phyloP scores from a whole-genome alignment of 225 moss, liverwort and hornwort species.

The Takakia lepidozioides region DNA sequence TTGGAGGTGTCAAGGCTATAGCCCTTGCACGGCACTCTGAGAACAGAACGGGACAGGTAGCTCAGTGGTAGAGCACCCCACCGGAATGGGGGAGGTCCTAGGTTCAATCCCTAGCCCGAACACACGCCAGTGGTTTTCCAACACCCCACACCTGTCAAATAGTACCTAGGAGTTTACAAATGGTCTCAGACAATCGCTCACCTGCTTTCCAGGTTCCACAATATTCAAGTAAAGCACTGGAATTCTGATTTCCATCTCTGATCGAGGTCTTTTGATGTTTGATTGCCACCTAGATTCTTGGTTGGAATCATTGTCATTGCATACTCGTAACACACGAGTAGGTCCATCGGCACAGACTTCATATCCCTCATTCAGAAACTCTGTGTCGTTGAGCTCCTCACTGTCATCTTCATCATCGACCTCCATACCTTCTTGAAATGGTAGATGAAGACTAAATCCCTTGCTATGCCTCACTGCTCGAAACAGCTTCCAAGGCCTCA shows the following conservation, averaged over 20 bases:
- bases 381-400: constrained; percentile 17
- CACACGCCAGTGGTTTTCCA: no score
- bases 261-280: constrained; percentile 65
- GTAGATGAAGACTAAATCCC: constrained; percentile 57
- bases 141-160: no score
- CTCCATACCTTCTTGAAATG: constrained; percentile 59
- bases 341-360: constrained; percentile 93
- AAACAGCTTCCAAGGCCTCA: constrained; percentile 89
- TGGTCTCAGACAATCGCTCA: constrained; percentile 11
- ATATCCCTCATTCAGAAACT: constrained; percentile 56
- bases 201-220: constrained; percentile 79
- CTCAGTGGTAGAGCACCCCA: no score
- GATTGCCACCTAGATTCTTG: constrained; percentile 74
- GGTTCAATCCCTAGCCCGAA: no score
- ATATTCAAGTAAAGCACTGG: constrained; percentile 70
- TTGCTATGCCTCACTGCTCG: constrained; percentile 47
- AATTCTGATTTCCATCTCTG: constrained; percentile 69
- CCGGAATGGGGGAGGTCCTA: no score
- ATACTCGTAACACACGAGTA: constrained; percentile 80
- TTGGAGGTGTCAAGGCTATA: no score
- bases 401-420: constrained; percentile 48
- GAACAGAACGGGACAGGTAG: no score
- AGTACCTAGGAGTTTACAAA: no score
- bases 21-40: no score
- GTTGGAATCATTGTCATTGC: constrained; percentile 67